A percentile compares a stretch with the other conserved stretches of the same genome.
These are phyloP conservation scores for Salix arbutifolia DNA, from an alignment of 345 rosid genomes.

Conservation along the genomic window DNA sequence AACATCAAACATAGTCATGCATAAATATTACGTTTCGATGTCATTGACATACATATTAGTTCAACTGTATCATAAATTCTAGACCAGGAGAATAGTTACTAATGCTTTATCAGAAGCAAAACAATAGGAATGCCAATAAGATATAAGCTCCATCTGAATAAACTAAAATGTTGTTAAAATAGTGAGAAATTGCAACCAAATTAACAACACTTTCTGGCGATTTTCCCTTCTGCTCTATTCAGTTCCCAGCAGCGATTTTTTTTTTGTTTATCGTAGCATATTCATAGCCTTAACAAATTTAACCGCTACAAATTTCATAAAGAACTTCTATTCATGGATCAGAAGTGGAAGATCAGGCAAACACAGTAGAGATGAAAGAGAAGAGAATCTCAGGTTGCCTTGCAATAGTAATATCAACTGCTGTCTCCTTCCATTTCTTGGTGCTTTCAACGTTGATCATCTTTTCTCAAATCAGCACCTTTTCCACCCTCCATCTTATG, in stretches of 20 bases:
- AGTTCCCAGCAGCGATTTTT: background rate
- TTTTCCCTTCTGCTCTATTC: background rate
- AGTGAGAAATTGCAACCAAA: background rate
- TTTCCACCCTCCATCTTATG: constrained; percentile 3
- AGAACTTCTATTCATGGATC: background rate
- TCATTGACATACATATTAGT: no score
- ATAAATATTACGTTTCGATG: no score
- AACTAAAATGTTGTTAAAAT: background rate
- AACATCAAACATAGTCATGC: no score
- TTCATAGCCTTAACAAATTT: no score
- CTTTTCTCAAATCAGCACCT: background rate
- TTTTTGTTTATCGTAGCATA: background rate
- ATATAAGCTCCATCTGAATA: background rate
- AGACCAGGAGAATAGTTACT: background rate
- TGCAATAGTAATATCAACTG: background rate
- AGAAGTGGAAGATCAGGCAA: background rate
- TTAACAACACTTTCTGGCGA: background rate
- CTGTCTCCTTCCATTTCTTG: constrained; percentile 3
- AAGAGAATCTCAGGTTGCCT: background rate
- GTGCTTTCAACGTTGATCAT: background rate
- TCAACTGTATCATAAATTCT: background rate
- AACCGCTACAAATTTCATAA: background rate
- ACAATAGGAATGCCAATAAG: background rate
- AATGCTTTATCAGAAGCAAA: background rate
- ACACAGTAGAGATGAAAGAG: background rate